Percentiles rank a stretch among this genome's conserved stretches.
Evolutionary conservation across 2,329 filamentous ascomycete species (phyloP).

Genomic region (Penicillium sp.): DNA sequence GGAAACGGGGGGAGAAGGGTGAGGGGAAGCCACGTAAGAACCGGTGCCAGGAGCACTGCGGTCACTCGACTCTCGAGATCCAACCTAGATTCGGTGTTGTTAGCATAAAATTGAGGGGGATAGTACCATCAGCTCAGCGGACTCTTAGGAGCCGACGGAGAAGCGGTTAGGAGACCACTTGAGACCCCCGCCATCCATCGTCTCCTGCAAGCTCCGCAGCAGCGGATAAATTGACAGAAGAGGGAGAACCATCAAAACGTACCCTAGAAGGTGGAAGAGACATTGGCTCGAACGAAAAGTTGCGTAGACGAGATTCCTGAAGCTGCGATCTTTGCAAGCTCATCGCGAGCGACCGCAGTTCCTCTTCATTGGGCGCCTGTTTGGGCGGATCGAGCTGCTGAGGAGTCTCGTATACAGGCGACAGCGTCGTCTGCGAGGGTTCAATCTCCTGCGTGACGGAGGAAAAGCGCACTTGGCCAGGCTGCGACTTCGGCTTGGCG

Average conservation of each 20-base stretch:
- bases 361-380: slow-evolving; percentile 53
- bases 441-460: slow-evolving; percentile 71
- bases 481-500: slow-evolving; percentile 34
- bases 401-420: slow-evolving; percentile 22
- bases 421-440: slow-evolving; percentile 42
- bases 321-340: slow-evolving; percentile 73
- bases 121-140: background rate
- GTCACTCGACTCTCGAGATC: slow-evolving; percentile 61
- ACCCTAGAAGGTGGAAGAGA: slow-evolving; percentile 68
- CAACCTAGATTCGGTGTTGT: slow-evolving; percentile 33
- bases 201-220: background rate
- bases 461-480: slow-evolving; percentile 66
- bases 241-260: slow-evolving; percentile 27
- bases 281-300: slow-evolving; percentile 86
- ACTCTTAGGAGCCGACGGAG: background rate
- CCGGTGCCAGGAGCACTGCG: slow-evolving; percentile 62
- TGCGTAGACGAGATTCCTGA: slow-evolving; percentile 80
- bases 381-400: slow-evolving; percentile 17
- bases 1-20: slow-evolving; percentile 66
- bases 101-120: background rate
- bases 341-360: slow-evolving; percentile 71
- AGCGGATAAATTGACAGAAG: slow-evolving; percentile 1
- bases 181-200: background rate
- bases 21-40: slow-evolving; percentile 66
- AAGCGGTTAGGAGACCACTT: background rate